Evolutionary conservation across 2,329 filamentous ascomycete genomes (phyloP), one percentile per base, ranked within the genome.

Genomic region (Colletotrichum orbiculare): DNA sequence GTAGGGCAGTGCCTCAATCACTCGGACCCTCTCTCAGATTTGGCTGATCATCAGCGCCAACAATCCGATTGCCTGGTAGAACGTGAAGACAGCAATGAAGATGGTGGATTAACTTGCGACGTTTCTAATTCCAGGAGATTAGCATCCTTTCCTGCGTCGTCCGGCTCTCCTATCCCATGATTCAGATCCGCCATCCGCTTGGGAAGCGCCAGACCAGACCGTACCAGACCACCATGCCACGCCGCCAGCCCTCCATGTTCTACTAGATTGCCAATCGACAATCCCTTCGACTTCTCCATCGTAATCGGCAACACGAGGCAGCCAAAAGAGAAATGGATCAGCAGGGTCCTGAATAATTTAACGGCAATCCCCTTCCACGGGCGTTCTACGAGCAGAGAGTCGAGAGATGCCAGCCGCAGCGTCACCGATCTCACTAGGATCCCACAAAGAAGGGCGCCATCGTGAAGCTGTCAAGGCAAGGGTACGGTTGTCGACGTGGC

Each of bases 401-500:
- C 10, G 11, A 34, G 46, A 45, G 47, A 34, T 38, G 33, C 13
- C 34, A 47, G 25, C 39, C 11, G 12, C 52, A 48, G 47, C 42
- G 25, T 48, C 35, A n/a, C 7, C 58, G 58, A 65, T 65, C 58
- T 43, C 33, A 10, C 62, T 6, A n/a, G 63, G 63, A 65, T 62
- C 25, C 47, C 34, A 56, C 47, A 25, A 11, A 17, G 12, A 38
- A 11, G 3, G 10, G 8, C 52, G 41, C 9, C 33, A 65, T 65
- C 62, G 58, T 57, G 63, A 65, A 64, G 64, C 59, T 66, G 54
- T 52, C 54, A 54, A 25, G 4, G 25, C 64, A 47, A 45, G 60
- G 64, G 47, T 64, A 60, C 37, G 52, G 60, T 12, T 37, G 64
- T 66, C 43, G 60, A 66, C 64, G 64, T 66, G 64, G 25, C 59